A percentile compares a stretch with the other conserved stretches of the same genome.
phyloP scores from a whole-genome alignment of 2,329 filamentous ascomycete species.

The Botrytis sinoallii region DNA sequence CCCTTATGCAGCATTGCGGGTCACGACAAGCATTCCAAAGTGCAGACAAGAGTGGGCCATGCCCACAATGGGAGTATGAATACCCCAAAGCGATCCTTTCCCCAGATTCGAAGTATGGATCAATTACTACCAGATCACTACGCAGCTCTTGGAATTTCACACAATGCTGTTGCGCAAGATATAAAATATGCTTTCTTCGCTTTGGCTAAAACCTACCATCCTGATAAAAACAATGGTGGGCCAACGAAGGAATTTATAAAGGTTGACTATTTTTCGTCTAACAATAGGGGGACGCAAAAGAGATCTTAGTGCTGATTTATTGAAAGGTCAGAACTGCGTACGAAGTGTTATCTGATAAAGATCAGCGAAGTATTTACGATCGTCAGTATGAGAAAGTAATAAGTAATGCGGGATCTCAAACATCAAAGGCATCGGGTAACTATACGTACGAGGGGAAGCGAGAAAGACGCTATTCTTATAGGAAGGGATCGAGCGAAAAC shows the following conservation, averaged over 20 bases:
- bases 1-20: slow-evolving; percentile 1
- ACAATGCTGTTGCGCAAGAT: background rate
- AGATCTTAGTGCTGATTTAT: background rate
- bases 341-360: slow-evolving; percentile 1
- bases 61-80: background rate
- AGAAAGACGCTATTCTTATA: background rate
- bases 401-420: background rate
- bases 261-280: slow-evolving; percentile 3
- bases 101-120: slow-evolving; percentile 5
- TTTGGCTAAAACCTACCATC: slow-evolving; percentile 11
- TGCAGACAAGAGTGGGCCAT: background rate
- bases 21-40: background rate
- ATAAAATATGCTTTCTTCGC: slow-evolving; percentile 15
- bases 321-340: slow-evolving; percentile 3
- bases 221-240: slow-evolving; percentile 13
- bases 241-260: slow-evolving; percentile 1
- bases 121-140: slow-evolving; percentile 4
- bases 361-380: background rate
- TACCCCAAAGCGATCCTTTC: background rate
- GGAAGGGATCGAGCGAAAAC: background rate
- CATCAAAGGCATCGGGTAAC: background rate
- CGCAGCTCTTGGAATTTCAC: background rate
- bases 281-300: background rate
- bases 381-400: background rate
- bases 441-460: background rate